phyloP scores from a whole-genome alignment of 805 yeast species.

The Aciculoconidium aculeatum region DNA sequence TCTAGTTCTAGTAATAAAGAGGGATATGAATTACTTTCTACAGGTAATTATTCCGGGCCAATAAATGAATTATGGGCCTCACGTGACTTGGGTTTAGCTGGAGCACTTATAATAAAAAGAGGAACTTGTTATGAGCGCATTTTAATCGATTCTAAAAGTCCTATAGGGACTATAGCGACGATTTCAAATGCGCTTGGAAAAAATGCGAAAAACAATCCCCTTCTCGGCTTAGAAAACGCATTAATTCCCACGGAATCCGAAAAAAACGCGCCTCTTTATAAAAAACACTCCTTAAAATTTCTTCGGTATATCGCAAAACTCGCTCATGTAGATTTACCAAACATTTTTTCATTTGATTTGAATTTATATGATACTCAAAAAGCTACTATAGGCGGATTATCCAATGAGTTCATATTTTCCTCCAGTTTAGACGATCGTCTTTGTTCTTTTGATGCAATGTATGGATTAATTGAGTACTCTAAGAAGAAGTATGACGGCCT shows the following conservation, averaged over 20 bases:
- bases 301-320: constrained; percentile 27
- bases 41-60: constrained; percentile 36
- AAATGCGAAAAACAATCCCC: constrained; percentile 21
- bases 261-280: constrained; percentile 18
- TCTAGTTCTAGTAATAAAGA: constrained; percentile 16
- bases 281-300: constrained; percentile 26
- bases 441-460: constrained; percentile 34
- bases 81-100: constrained; percentile 40
- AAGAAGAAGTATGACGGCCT: constrained; percentile 21
- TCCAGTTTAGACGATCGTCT: constrained; percentile 38
- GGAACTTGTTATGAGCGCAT: constrained; percentile 18
- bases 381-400: constrained; percentile 32
- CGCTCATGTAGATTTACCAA: constrained; percentile 15
- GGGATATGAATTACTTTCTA: constrained; percentile 34
- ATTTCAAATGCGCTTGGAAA: constrained; percentile 36
- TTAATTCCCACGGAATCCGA: constrained; percentile 24
- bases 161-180: constrained; percentile 24
- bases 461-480: constrained; percentile 23
- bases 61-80: constrained; percentile 32
- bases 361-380: constrained; percentile 32
- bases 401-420: constrained; percentile 32
- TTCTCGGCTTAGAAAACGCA: constrained; percentile 3
- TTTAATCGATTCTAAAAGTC: constrained; percentile 21
- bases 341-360: constrained; percentile 28
- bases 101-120: constrained; percentile 21